Percentiles rank a stretch among this genome's conserved stretches.
These are phyloP conservation scores for Solanum medicagineum DNA, from an alignment of 257 asterid species.

Conservation along the genomic window DNA sequence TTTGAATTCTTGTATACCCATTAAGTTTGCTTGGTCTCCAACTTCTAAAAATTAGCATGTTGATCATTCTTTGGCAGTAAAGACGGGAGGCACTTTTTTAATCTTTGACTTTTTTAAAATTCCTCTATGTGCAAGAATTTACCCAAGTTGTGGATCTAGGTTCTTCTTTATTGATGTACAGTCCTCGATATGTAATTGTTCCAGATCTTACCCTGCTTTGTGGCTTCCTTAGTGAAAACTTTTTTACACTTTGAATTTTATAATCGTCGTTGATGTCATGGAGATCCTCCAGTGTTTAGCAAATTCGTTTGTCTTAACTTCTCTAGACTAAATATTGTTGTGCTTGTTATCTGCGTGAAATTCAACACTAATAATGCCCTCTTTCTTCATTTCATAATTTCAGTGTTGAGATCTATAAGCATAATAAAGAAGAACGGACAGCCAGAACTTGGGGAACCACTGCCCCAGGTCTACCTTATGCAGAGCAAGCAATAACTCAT, in stretches of 20 bases:
- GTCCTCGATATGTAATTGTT: background rate
- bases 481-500: conserved; percentile 44
- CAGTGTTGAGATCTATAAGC: conserved; percentile 85
- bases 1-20: background rate
- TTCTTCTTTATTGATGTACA: background rate
- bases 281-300: background rate
- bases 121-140: background rate
- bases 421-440: conserved; percentile 84
- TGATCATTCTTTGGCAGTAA: background rate
- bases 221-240: background rate
- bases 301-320: background rate
- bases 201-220: background rate
- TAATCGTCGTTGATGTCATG: background rate
- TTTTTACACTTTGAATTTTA: background rate
- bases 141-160: background rate
- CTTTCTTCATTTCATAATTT: conserved; percentile 5
- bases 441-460: conserved; percentile 98
- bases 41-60: background rate
- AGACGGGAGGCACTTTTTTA: background rate
- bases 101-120: background rate
- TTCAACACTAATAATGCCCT: background rate
- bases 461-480: conserved; percentile 81
- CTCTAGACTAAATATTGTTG: background rate
- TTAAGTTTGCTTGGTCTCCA: background rate
- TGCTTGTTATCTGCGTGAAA: background rate